These are phyloP conservation scores for Aspergillus novofumigatus DNA, from an alignment of 2,329 filamentous ascomycete genomes.

Conservation along the genomic window DNA sequence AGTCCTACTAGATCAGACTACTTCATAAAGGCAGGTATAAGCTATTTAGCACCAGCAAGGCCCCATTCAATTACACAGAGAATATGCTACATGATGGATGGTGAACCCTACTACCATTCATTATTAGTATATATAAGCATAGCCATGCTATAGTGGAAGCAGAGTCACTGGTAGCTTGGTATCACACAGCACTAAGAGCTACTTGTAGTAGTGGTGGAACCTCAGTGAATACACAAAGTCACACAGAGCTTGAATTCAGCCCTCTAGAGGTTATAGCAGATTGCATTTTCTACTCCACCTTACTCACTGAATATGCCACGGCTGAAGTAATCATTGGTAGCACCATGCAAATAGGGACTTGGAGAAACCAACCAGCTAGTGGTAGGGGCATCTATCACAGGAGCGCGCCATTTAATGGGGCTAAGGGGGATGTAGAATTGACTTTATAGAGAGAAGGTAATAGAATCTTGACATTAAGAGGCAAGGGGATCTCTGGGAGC, in stretches of 20 bases:
- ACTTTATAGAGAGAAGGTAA: slow-evolving; percentile 21
- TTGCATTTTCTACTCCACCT: slow-evolving; percentile 28
- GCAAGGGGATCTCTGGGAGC: slow-evolving; percentile 17
- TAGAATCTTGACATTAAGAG: slow-evolving; percentile 19
- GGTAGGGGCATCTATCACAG: slow-evolving; percentile 32
- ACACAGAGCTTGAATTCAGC: not conserved
- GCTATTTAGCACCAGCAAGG: slow-evolving; percentile 21
- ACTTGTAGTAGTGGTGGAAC: slow-evolving; percentile 19
- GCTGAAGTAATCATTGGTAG: slow-evolving; percentile 32
- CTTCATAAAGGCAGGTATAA: slow-evolving; percentile 44
- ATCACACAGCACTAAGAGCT: slow-evolving; percentile 14
- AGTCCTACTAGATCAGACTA: slow-evolving; percentile 57
- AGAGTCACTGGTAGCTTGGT: slow-evolving; percentile 27
- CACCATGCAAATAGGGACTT: slow-evolving; percentile 12
- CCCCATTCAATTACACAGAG: slow-evolving; percentile 36
- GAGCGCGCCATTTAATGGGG: slow-evolving; percentile 20
- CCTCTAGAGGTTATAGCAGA: slow-evolving; percentile 19
- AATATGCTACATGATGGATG: slow-evolving; percentile 30
- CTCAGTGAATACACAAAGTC: slow-evolving; percentile 14
- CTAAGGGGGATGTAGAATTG: slow-evolving; percentile 23
- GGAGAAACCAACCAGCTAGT: slow-evolving; percentile 23
- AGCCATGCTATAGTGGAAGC: slow-evolving; percentile 17
- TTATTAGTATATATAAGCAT: not conserved
- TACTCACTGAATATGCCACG: slow-evolving; percentile 29
- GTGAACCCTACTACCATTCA: slow-evolving; percentile 7